These are phyloP conservation scores for Beauveria sp. DNA, from an alignment of 2,329 filamentous ascomycete genomes.

Conservation along the genomic window DNA sequence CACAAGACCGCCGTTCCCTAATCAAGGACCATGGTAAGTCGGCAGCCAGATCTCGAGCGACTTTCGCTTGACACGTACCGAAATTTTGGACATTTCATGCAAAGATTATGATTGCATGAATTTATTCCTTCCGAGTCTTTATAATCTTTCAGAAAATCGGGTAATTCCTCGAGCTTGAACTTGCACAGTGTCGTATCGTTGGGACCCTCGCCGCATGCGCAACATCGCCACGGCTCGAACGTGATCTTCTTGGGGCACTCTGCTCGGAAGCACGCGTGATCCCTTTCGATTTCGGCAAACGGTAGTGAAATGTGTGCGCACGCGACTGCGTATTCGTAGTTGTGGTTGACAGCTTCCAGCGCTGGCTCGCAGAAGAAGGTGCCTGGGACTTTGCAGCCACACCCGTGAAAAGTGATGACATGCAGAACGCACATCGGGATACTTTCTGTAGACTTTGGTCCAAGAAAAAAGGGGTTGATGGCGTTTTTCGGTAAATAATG, in stretches of 20 bases:
- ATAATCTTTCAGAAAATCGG: background rate
- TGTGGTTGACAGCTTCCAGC: background rate
- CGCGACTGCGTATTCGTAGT: background rate
- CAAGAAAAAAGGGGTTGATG: background rate
- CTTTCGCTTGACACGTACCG: background rate
- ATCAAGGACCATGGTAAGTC: background rate
- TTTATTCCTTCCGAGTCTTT: background rate
- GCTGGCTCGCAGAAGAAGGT: background rate
- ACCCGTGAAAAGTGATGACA: background rate
- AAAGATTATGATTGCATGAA: background rate
- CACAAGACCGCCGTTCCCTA: background rate
- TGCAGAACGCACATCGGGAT: background rate
- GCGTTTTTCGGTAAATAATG: background rate
- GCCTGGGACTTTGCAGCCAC: background rate
- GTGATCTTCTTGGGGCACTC: background rate
- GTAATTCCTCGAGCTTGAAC: background rate
- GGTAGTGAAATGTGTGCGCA: background rate
- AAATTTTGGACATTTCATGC: slow-evolving; percentile 1
- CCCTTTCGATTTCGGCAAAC: background rate
- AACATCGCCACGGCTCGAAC: slow-evolving; percentile 4
- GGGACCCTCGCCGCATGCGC: background rate
- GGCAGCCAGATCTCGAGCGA: too few relatives aligned
- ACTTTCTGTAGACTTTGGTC: too few relatives aligned
- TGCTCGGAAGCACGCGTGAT: background rate
- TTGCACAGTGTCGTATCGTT: background rate